Evolutionary conservation across 371 early-diverging fungal genomes (phyloP).

Genomic region (Furculomyces boomerangus): DNA sequence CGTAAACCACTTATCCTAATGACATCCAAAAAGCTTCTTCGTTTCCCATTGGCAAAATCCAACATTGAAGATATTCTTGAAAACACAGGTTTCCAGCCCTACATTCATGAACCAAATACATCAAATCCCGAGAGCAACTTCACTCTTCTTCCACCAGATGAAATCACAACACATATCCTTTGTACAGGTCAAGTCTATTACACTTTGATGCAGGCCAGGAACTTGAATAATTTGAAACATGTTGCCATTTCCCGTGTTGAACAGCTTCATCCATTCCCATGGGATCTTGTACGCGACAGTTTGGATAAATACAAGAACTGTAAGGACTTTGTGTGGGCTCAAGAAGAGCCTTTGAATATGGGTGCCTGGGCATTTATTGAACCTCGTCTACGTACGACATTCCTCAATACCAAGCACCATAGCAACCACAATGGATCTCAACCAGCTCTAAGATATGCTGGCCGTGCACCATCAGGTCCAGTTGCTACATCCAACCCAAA

Average conservation of each 20-base stretch:
- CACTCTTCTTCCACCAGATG: constrained; percentile 2
- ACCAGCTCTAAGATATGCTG: constrained; percentile 40
- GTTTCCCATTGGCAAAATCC: constrained; percentile 83
- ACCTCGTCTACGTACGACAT: constrained; percentile 38
- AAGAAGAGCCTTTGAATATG: constrained; percentile 91
- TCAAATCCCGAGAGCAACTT: constrained; percentile 12
- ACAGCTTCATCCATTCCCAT: constrained; percentile 92
- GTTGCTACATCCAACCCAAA: constrained; percentile 95
- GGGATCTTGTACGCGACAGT: constrained; percentile 65
- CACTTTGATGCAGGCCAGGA: constrained; percentile 28
- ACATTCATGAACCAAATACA: constrained; percentile 79
- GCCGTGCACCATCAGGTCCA: constrained; percentile 81
- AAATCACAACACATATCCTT: constrained; percentile 75
- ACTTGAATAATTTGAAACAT: constrained; percentile 45
- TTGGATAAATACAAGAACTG: constrained; percentile 74
- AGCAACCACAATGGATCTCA: neutral
- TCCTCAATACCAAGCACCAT: neutral
- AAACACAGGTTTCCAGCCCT: constrained; percentile 67
- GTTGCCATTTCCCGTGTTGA: constrained; percentile 88
- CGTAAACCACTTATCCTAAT: constrained; percentile 88
- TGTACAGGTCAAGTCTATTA: constrained; percentile 96
- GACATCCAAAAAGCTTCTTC: constrained; percentile 81
- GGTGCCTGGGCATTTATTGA: constrained; percentile 80
- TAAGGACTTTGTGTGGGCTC: constrained; percentile 78
- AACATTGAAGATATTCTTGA: constrained; percentile 61